A percentile compares a stretch with the other conserved stretches of the same genome.
Conservation (phyloP, 805 yeast species). For the Zygoascus ofunaensis region DNA sequence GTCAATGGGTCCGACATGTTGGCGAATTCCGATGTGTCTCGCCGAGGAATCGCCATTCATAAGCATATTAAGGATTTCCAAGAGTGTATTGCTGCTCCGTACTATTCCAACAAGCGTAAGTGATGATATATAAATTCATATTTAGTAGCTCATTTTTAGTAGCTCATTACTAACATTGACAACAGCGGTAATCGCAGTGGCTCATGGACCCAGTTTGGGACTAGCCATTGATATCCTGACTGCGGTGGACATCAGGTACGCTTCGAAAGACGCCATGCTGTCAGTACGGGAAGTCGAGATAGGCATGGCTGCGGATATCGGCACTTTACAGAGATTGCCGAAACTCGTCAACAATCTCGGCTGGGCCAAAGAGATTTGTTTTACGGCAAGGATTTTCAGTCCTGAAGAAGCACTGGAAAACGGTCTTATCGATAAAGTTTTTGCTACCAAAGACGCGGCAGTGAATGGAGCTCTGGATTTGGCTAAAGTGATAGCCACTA, state of each 20-base stretch:
- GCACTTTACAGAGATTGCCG: conserved; percentile 62
- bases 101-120: conserved; percentile 25
- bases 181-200: conserved; percentile 50
- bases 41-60: conserved; percentile 27
- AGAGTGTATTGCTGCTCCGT: conserved; percentile 34
- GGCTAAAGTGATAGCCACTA: conserved; percentile 39
- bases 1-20: conserved; percentile 14
- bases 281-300: conserved; percentile 62
- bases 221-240: conserved; percentile 60
- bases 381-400: conserved; percentile 50
- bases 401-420: conserved; percentile 45
- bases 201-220: conserved; percentile 59
- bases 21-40: conserved; percentile 19
- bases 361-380: conserved; percentile 48
- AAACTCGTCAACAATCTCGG: conserved; percentile 44
- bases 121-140: background rate
- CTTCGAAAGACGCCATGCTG: conserved; percentile 42
- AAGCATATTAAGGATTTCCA: conserved; percentile 50
- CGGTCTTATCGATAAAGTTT: conserved; percentile 47
- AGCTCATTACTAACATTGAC: background rate
- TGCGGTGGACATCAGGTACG: conserved; percentile 49
- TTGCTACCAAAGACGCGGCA: conserved; percentile 41
- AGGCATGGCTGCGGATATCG: conserved; percentile 74
- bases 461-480: conserved; percentile 39
- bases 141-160: background rate